These are phyloP conservation scores for Penicillium verrucosum DNA, from an alignment of 2,329 filamentous ascomycete species.

Conservation along the genomic window DNA sequence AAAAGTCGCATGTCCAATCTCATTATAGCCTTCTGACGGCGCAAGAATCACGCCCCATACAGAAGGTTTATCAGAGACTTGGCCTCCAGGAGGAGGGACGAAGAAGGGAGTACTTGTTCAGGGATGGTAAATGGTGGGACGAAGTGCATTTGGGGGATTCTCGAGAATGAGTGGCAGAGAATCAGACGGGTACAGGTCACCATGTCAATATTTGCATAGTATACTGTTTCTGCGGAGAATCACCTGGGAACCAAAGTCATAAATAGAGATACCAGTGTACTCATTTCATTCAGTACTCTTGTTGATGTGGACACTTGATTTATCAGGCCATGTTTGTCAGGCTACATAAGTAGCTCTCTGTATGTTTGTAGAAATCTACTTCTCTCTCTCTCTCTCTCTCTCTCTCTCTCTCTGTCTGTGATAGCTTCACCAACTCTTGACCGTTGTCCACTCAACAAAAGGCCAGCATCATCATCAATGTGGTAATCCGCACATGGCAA, in stretches of 20 bases:
- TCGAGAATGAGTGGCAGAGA: not conserved
- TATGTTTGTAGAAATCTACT: no score
- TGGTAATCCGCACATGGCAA: not conserved
- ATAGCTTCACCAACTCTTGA: not conserved
- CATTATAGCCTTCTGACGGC: no score
- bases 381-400: no score
- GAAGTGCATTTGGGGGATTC: not conserved
- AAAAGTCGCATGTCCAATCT: no score
- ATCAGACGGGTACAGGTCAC: not conserved
- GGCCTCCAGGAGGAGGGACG: no score
- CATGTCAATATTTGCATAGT: not conserved
- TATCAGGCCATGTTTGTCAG: no score
- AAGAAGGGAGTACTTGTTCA: no score
- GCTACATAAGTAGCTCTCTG: no score
- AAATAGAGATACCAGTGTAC: not conserved
- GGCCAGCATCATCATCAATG: not conserved
- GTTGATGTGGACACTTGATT: no score
- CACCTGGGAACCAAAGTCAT: not conserved
- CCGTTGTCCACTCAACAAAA: not conserved
- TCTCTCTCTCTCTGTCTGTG: no score
- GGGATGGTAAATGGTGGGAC: not conserved
- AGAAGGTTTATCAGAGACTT: no score
- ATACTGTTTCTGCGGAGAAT: not conserved
- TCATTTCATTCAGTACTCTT: not conserved
- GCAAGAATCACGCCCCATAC: not conserved